A percentile compares a stretch with the other conserved stretches of the same genome.
phyloP scores from a whole-genome alignment of 2,329 filamentous ascomycete species.

The Aspergillus sp. region DNA sequence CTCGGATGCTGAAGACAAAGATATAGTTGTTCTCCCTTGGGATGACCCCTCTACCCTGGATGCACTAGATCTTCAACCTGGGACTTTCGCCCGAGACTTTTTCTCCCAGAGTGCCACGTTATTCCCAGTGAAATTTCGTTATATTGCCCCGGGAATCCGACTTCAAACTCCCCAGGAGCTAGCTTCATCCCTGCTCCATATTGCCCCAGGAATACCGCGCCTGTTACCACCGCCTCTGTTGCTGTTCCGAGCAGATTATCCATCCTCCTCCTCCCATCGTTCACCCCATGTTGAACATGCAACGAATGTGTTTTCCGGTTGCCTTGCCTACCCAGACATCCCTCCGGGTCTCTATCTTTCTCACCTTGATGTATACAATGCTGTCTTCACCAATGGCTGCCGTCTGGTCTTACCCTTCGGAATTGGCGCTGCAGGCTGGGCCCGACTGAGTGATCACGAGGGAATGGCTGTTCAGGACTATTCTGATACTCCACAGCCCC shows the following conservation, averaged over 20 bases:
- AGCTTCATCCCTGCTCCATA: background rate
- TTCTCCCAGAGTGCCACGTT: background rate
- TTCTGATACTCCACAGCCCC: background rate
- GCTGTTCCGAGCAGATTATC: background rate
- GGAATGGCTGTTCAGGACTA: background rate
- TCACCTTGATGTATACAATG: background rate
- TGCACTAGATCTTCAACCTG: background rate
- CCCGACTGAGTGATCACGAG: background rate
- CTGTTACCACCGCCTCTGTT: background rate
- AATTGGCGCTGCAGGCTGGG: background rate
- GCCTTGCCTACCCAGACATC: background rate
- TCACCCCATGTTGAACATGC: background rate
- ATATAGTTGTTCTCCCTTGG: background rate
- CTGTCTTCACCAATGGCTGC: slow-evolving; percentile 1
- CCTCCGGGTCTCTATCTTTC: slow-evolving; percentile 1
- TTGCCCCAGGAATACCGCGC: background rate
- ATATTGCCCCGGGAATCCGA: slow-evolving; percentile 7
- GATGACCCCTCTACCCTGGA: background rate
- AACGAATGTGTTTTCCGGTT: background rate
- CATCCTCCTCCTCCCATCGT: too few species aligned
- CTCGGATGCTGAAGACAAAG: background rate
- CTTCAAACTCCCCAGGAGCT: slow-evolving; percentile 5
- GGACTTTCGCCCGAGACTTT: slow-evolving; percentile 5
- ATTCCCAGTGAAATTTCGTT: slow-evolving; percentile 1
- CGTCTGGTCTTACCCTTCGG: background rate